Conservation (phyloP, 129 eudicot genomes). For the Flaveria brownii region DNA sequence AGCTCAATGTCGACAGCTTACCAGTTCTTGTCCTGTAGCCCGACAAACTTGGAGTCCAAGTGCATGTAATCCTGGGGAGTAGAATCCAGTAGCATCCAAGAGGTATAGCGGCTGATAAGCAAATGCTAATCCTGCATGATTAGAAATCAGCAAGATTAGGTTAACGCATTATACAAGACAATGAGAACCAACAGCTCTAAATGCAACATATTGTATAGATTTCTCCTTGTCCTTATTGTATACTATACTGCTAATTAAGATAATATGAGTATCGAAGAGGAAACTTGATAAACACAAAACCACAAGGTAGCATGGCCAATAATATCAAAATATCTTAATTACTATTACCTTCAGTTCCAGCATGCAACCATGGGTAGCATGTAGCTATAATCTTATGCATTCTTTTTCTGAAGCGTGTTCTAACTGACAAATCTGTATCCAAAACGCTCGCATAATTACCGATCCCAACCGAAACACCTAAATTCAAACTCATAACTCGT, state of each 20-base stretch:
- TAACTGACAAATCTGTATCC: conserved; percentile 46
- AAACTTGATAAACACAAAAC: not conserved
- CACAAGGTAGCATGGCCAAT: not conserved
- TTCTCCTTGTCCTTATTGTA: not conserved
- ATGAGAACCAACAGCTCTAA: conserved; percentile 4
- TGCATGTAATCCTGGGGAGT: conserved; percentile 87
- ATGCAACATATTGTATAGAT: conserved; percentile 5
- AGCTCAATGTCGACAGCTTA: conserved; percentile 31
- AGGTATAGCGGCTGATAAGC: conserved; percentile 93
- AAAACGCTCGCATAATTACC: conserved; percentile 21
- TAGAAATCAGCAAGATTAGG: conserved; percentile 26
- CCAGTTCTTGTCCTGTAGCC: conserved; percentile 99
- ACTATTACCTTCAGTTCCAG: conserved; percentile 85
- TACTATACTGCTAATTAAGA: not conserved
- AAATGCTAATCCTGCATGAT: conserved; percentile 78
- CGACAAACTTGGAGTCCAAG: conserved; percentile 97
- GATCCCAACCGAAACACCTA: too few species aligned
- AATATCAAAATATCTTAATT: conserved; percentile 4
- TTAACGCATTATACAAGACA: not conserved
- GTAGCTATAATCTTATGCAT: conserved; percentile 66
- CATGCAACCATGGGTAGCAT: conserved; percentile 97
- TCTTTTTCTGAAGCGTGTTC: conserved; percentile 54
- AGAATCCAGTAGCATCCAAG: conserved; percentile 98
- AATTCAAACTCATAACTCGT: too few species aligned
- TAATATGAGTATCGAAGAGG: not conserved